A percentile compares a stretch with the other conserved stretches of the same genome.
Conservation (phyloP, 306 rosid species). For the Castanea crenata region DNA sequence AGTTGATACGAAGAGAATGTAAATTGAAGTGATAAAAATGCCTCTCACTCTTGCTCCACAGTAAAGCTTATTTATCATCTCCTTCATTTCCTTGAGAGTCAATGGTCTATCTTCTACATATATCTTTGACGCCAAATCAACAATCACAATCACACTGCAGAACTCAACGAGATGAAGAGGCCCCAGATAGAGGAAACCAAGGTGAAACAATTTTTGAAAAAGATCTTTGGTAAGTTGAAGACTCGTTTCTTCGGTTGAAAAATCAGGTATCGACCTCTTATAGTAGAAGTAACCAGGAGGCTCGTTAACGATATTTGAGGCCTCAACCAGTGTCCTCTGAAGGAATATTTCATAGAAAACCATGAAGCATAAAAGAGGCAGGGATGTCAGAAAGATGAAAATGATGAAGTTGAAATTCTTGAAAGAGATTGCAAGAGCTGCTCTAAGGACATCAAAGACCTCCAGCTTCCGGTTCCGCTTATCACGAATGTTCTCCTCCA, state of each 20-base stretch:
- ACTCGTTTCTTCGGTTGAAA: not conserved
- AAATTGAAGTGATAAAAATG: slow-evolving; percentile 36
- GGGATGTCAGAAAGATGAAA: slow-evolving; percentile 39
- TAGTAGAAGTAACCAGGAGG: not conserved
- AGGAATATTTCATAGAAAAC: slow-evolving; percentile 37
- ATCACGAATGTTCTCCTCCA: not conserved
- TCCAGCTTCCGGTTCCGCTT: slow-evolving; percentile 24
- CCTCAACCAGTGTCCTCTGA: slow-evolving; percentile 30
- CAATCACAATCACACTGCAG: slow-evolving; percentile 23
- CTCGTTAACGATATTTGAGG: slow-evolving; percentile 13
- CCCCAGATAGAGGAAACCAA: slow-evolving; percentile 33
- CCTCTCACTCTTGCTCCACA: slow-evolving; percentile 30
- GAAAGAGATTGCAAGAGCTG: slow-evolving; percentile 31
- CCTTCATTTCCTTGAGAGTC: slow-evolving; percentile 24
- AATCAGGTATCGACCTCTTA: not conserved
- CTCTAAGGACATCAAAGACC: slow-evolving; percentile 33
- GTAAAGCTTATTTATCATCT: slow-evolving; percentile 30
- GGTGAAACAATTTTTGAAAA: slow-evolving; percentile 28
- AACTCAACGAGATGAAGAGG: slow-evolving; percentile 42
- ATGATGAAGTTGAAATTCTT: slow-evolving; percentile 50
- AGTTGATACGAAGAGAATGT: slow-evolving; percentile 22
- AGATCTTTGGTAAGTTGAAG: slow-evolving; percentile 8
- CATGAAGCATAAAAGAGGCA: slow-evolving; percentile 50
- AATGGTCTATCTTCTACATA: slow-evolving; percentile 17
- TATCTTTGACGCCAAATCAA: slow-evolving; percentile 38